Evolutionary conservation across 2,329 filamentous ascomycete species (phyloP).

Genomic region (Penicillium concentricum): DNA sequence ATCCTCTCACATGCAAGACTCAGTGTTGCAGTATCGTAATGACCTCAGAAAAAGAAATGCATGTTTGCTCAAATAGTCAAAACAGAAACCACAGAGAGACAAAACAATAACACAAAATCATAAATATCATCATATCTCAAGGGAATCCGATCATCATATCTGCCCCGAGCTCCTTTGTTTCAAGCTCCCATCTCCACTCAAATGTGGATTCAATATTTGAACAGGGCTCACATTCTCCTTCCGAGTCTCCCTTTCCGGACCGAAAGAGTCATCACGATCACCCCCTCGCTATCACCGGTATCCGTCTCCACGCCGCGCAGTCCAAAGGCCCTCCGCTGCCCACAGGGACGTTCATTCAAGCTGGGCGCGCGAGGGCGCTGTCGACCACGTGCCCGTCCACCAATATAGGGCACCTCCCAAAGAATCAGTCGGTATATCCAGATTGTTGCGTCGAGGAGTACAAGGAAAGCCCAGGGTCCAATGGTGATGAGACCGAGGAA

Average conservation of each 20-base stretch:
- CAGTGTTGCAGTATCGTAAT: background rate
- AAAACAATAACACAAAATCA: conserved; percentile 1
- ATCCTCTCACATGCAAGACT: background rate
- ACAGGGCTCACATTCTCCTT: conserved; percentile 15
- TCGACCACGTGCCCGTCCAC: conserved; percentile 60
- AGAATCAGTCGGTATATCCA: conserved; percentile 60
- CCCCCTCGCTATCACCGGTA: conserved; percentile 10
- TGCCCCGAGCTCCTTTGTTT: conserved; percentile 14
- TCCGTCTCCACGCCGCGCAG: conserved; percentile 23
- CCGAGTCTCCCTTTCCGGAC: background rate
- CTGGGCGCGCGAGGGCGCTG: conserved; percentile 62
- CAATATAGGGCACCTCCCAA: conserved; percentile 60
- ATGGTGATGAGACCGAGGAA: conserved; percentile 61
- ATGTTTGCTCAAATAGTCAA: background rate
- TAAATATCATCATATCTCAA: conserved; percentile 1
- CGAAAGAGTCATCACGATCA: background rate
- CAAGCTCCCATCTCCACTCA: conserved; percentile 7
- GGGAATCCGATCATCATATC: conserved; percentile 6
- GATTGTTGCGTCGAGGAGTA: conserved; percentile 63
- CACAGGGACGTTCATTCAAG: conserved; percentile 57
- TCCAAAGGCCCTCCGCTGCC: conserved; percentile 36
- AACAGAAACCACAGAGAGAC: background rate
- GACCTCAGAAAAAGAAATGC: background rate
- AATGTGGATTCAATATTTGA: conserved; percentile 1
- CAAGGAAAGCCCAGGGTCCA: conserved; percentile 60